Evolutionary conservation across 176 grass and related monocot species (phyloP).

Genomic region (Carex kokanica): DNA sequence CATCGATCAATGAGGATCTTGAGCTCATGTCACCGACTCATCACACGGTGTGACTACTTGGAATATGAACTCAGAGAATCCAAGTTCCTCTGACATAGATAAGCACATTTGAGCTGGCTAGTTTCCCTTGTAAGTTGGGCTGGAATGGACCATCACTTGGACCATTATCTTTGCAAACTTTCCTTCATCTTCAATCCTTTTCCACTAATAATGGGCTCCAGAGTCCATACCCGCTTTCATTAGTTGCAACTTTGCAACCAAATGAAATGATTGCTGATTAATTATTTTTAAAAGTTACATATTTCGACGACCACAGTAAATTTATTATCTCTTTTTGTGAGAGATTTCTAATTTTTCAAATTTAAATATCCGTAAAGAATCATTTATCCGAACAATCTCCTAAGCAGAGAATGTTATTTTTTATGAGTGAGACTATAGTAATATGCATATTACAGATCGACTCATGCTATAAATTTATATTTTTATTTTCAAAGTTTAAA

Average conservation of each 20-base stretch:
- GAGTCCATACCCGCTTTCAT: background rate
- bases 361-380: too few relatives aligned
- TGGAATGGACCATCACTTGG: background rate
- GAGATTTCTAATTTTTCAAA: too few relatives aligned
- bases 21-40: background rate
- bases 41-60: background rate
- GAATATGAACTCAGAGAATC: background rate
- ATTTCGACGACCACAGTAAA: too few relatives aligned
- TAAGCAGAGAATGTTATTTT: too few relatives aligned
- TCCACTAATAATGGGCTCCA: background rate
- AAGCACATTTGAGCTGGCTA: background rate
- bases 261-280: background rate
- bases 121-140: background rate
- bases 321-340: too few relatives aligned
- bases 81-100: background rate
- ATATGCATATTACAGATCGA: too few relatives aligned
- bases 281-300: too few relatives aligned
- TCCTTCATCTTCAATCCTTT: background rate
- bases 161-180: background rate
- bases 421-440: too few relatives aligned
- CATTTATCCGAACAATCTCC: too few relatives aligned
- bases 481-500: too few relatives aligned
- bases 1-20: too few relatives aligned
- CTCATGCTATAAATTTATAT: too few relatives aligned
- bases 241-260: background rate